Percentiles rank a stretch among this genome's conserved stretches.
phyloP scores from a whole-genome alignment of 768 basidiomycete species.

The Panellus pusillus region DNA sequence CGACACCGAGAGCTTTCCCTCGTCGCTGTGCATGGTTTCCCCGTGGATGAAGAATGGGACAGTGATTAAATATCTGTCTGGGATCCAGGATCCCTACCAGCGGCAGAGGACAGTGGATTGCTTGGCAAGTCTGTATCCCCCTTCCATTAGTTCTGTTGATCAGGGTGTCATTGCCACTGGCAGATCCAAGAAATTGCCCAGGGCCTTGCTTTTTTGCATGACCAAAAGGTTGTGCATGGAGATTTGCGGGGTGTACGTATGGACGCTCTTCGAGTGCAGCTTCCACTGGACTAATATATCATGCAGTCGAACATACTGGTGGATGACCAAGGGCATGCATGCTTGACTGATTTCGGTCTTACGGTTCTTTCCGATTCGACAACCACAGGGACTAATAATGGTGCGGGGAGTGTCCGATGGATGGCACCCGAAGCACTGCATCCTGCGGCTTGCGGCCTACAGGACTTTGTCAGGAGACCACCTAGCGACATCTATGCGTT shows the following conservation, averaged over 20 bases:
- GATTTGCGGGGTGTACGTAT: constrained; percentile 16
- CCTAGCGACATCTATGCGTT: constrained; percentile 16
- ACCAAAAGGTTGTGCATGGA: constrained; percentile 19
- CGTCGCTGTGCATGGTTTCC: constrained; percentile 24
- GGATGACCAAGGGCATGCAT: constrained; percentile 6
- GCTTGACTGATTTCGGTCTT: constrained; percentile 22
- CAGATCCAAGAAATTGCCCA: constrained; percentile 22
- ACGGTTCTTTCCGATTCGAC: constrained; percentile 15
- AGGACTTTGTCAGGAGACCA: neutral
- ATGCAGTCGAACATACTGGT: constrained; percentile 23
- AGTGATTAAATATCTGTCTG: constrained; percentile 21
- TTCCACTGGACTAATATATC: neutral
- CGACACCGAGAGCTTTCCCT: constrained; percentile 19
- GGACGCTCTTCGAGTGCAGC: neutral
- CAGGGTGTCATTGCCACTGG: neutral
- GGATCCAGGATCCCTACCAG: neutral
- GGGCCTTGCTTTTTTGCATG: constrained; percentile 19
- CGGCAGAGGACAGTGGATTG: constrained; percentile 8
- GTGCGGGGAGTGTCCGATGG: constrained; percentile 19
- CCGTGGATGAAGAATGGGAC: constrained; percentile 31
- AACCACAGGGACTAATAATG: constrained; percentile 1
- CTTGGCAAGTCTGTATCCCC: constrained; percentile 6
- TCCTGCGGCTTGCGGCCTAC: constrained; percentile 8
- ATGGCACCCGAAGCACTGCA: constrained; percentile 21
- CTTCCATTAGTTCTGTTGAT: neutral